phyloP scores from a whole-genome alignment of 139 green algal species.

The Coccomyxa sp. region DNA sequence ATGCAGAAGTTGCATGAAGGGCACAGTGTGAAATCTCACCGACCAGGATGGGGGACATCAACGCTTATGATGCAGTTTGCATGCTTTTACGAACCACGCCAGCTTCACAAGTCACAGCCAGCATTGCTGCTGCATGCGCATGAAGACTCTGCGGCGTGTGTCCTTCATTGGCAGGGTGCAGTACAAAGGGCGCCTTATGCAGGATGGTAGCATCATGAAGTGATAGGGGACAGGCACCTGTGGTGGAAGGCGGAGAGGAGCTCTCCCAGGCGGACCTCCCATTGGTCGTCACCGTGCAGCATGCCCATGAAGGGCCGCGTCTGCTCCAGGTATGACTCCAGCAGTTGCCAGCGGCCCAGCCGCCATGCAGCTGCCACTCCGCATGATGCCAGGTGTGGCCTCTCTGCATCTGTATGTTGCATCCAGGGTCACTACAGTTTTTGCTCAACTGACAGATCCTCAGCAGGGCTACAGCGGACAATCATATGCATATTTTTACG shows the following conservation, averaged over 20 bases:
- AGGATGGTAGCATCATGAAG: not conserved
- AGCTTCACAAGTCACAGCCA: no score
- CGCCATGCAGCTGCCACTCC: constrained; percentile 84
- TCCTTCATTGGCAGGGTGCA: no score
- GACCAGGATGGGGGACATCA: no score
- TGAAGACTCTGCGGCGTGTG: no score
- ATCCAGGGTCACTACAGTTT: not conserved
- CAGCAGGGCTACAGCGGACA: not conserved
- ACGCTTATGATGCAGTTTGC: no score
- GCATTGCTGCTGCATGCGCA: no score
- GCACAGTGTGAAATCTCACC: no score
- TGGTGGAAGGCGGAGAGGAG: constrained; percentile 48
- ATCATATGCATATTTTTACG: not conserved
- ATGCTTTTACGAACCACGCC: no score
- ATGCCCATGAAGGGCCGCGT: not conserved
- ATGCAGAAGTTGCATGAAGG: no score
- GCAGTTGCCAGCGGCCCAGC: constrained; percentile 74
- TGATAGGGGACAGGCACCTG: not conserved
- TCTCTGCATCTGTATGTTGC: not conserved
- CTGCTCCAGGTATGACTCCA: constrained; percentile 57
- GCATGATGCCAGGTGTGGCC: constrained; percentile 48
- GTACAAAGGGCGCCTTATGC: no score
- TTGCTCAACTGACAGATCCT: not conserved
- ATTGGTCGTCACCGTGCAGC: constrained; percentile 42
- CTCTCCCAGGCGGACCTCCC: constrained; percentile 64